Percentiles rank a stretch among this genome's conserved stretches.
Conservation (phyloP, 345 rosid genomes). For the Populus simonii region DNA sequence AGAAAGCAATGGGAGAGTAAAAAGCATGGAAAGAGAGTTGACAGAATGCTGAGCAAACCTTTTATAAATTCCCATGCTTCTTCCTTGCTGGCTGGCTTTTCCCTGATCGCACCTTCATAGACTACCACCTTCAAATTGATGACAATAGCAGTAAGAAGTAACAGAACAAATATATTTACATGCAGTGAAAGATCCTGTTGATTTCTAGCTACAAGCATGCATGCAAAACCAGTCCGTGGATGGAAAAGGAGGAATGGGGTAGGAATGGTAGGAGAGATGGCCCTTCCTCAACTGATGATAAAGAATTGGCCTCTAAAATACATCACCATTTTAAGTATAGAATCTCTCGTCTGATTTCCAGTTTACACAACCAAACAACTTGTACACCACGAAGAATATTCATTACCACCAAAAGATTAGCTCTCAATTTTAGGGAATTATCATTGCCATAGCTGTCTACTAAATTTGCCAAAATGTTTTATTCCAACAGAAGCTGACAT, state of each 20-base stretch:
- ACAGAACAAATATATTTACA: conserved; percentile 10
- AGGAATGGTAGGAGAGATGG: neutral
- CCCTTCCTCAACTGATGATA: neutral
- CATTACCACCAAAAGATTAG: neutral
- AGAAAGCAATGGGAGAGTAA: conserved; percentile 8
- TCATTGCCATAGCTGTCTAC: neutral
- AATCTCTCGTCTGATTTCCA: neutral
- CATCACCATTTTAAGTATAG: neutral
- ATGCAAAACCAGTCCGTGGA: neutral
- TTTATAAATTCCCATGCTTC: conserved; percentile 72
- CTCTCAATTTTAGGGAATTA: neutral
- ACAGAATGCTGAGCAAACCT: conserved; percentile 39
- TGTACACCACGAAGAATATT: neutral
- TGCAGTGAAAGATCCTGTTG: conserved; percentile 4
- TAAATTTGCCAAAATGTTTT: neutral
- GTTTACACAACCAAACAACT: neutral
- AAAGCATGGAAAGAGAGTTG: neutral
- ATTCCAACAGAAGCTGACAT: neutral
- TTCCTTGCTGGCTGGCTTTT: conserved; percentile 69
- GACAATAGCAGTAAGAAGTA: conserved; percentile 33
- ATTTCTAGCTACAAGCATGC: conserved; percentile 1
- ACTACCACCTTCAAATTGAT: conserved; percentile 72
- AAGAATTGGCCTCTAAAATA: neutral
- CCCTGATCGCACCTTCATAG: conserved; percentile 73
- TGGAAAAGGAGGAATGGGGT: neutral